phyloP scores from a whole-genome alignment of 2,329 filamentous ascomycete species.

The Fusarium globosum region DNA sequence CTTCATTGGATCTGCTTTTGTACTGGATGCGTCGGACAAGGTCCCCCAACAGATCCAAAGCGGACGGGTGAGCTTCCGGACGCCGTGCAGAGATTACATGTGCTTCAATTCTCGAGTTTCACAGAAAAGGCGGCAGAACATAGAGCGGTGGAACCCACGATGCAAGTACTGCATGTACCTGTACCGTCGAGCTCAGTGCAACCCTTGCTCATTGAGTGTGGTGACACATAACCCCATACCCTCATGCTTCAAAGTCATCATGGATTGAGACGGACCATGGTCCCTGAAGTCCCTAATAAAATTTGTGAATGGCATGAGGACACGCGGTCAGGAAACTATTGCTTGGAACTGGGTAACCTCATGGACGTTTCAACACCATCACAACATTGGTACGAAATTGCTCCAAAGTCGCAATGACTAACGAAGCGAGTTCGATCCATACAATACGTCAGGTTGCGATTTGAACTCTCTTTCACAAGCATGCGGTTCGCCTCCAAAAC shows the following conservation, averaged over 20 bases:
- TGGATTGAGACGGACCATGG: slow-evolving; percentile 9
- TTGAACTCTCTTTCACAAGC: background rate
- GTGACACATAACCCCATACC: slow-evolving; percentile 13
- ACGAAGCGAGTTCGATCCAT: background rate
- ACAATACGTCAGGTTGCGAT: background rate
- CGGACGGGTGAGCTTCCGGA: slow-evolving; percentile 25
- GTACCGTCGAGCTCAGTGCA: slow-evolving; percentile 1
- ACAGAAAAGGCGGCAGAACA: slow-evolving; percentile 14
- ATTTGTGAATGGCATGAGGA: slow-evolving; percentile 18
- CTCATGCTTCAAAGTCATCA: slow-evolving; percentile 8
- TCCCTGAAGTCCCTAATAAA: background rate
- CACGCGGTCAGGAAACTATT: slow-evolving; percentile 17
- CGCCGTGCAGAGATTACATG: slow-evolving; percentile 22
- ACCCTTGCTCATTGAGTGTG: background rate
- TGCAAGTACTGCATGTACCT: slow-evolving; percentile 21
- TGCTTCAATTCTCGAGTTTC: slow-evolving; percentile 17
- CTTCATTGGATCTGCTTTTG: slow-evolving; percentile 28
- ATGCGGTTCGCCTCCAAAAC: background rate
- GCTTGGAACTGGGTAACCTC: background rate
- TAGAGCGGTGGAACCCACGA: slow-evolving; percentile 36
- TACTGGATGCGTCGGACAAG: slow-evolving; percentile 19
- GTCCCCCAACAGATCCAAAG: slow-evolving; percentile 13
- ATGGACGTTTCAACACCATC: background rate
- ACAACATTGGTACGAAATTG: background rate
- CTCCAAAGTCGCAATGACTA: background rate